A percentile compares a stretch with the other conserved stretches of the same genome.
phyloP scores from a whole-genome alignment of 2,329 filamentous ascomycete species.

The Bipolaris cookei region DNA sequence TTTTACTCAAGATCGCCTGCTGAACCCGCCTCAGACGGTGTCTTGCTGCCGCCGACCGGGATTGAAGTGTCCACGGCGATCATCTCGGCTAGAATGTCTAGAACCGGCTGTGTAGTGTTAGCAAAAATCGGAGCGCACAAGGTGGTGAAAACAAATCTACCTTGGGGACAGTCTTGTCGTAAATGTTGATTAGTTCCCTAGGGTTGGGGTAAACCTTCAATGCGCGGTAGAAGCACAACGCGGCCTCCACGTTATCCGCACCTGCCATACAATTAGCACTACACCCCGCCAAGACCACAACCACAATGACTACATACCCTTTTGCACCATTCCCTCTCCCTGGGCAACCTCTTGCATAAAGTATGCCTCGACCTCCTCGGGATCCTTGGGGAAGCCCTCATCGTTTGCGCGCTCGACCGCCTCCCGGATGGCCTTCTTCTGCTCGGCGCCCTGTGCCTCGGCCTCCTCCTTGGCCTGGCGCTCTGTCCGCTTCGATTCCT shows the following conservation, averaged over 20 bases:
- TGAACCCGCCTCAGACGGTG: slow-evolving; percentile 45
- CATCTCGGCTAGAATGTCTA: slow-evolving; percentile 97
- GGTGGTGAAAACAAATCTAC: slow-evolving; percentile 53
- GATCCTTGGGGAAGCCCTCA: slow-evolving; percentile 87
- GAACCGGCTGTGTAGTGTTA: slow-evolving; percentile 69
- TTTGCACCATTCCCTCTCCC: slow-evolving; percentile 81
- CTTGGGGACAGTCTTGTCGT: slow-evolving; percentile 98
- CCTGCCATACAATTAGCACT: slow-evolving; percentile 54
- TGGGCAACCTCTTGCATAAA: slow-evolving; percentile 95
- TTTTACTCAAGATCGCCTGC: slow-evolving; percentile 44
- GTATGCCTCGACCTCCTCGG: slow-evolving; percentile 93
- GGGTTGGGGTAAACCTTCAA: slow-evolving; percentile 98
- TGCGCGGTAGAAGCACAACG: slow-evolving; percentile 96
- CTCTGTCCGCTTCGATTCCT: slow-evolving; percentile 75
- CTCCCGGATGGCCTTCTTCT: slow-evolving; percentile 75
- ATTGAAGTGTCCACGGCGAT: slow-evolving; percentile 83
- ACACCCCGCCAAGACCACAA: background rate
- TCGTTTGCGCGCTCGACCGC: slow-evolving; percentile 82
- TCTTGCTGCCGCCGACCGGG: slow-evolving; percentile 47
- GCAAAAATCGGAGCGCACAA: slow-evolving; percentile 4
- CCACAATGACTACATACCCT: slow-evolving; percentile 64
- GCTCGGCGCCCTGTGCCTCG: slow-evolving; percentile 67
- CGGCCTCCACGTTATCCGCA: slow-evolving; percentile 77
- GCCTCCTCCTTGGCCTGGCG: slow-evolving; percentile 76
- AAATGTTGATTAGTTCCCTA: slow-evolving; percentile 90